Conservation (phyloP, 2,329 filamentous ascomycete species). For the Penicillium occitanis region DNA sequence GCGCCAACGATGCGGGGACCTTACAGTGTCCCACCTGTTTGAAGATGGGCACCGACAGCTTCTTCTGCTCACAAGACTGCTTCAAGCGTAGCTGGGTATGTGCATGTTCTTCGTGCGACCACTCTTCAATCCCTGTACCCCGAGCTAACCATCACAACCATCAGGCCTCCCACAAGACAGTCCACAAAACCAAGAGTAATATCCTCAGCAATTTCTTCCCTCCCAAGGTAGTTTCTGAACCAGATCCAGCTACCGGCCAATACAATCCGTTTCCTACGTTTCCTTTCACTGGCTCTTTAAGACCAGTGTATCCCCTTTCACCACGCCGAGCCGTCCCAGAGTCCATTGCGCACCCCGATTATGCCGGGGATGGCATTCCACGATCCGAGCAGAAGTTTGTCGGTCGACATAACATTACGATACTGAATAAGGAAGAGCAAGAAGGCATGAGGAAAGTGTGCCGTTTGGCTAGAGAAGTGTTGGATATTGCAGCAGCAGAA, state of each 20-base stretch:
- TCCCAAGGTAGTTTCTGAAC: constrained; percentile 84
- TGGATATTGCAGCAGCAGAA: constrained; percentile 85
- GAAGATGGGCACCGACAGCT: constrained; percentile 86
- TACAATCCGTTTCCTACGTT: constrained; percentile 93
- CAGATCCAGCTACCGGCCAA: constrained; percentile 81
- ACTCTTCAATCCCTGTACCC: constrained; percentile 21
- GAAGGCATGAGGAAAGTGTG: constrained; percentile 94
- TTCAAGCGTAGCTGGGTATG: constrained; percentile 98
- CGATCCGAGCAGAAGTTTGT: constrained; percentile 63
- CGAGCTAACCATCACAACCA: constrained; percentile 13
- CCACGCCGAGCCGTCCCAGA: constrained; percentile 70
- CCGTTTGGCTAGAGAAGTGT: constrained; percentile 78
- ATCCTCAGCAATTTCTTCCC: constrained; percentile 70
- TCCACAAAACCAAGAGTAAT: constrained; percentile 79
- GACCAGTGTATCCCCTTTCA: constrained; percentile 85
- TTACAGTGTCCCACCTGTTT: constrained; percentile 95
- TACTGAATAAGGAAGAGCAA: constrained; percentile 75
- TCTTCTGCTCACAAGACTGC: constrained; percentile 97
- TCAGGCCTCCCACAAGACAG: constrained; percentile 76
- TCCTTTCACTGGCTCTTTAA: constrained; percentile 73
- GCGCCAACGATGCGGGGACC: constrained; percentile 78
- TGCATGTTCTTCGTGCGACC: background rate
- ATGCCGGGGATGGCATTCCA: constrained; percentile 78
- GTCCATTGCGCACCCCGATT: constrained; percentile 81
- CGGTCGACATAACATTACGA: constrained; percentile 76